Conservation (phyloP, 306 rosid genomes). For the Lagenaria siceraria region DNA sequence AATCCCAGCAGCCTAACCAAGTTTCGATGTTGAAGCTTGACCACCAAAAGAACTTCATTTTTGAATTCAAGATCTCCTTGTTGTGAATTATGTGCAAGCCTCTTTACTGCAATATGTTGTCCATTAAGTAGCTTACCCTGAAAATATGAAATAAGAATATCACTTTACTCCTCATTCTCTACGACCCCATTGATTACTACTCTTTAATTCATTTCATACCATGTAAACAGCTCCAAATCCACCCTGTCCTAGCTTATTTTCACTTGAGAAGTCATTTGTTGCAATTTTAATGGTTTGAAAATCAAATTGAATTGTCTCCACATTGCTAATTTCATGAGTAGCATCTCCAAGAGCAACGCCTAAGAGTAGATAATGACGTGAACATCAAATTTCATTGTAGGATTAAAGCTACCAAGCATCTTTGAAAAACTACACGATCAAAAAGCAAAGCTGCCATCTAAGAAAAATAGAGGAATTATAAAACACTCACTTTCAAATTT, state of each 20-base stretch:
- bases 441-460: neutral
- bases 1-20: constrained; percentile 54
- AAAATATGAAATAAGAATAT: neutral
- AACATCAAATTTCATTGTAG: neutral
- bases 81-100: neutral
- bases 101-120: neutral
- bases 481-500: neutral
- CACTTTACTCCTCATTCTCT: neutral
- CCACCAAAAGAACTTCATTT: constrained; percentile 22
- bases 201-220: neutral
- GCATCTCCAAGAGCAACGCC: neutral
- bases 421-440: neutral
- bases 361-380: neutral
- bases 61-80: neutral
- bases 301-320: neutral
- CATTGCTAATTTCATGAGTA: neutral
- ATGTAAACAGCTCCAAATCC: neutral
- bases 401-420: too few relatives aligned
- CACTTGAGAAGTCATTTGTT: neutral
- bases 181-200: neutral
- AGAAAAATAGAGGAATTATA: neutral
- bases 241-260: neutral
- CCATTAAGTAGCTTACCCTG: constrained; percentile 12
- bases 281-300: neutral
- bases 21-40: constrained; percentile 58